phyloP scores from a whole-genome alignment of 441 rosid genomes.

The Mallotus japonicus region DNA sequence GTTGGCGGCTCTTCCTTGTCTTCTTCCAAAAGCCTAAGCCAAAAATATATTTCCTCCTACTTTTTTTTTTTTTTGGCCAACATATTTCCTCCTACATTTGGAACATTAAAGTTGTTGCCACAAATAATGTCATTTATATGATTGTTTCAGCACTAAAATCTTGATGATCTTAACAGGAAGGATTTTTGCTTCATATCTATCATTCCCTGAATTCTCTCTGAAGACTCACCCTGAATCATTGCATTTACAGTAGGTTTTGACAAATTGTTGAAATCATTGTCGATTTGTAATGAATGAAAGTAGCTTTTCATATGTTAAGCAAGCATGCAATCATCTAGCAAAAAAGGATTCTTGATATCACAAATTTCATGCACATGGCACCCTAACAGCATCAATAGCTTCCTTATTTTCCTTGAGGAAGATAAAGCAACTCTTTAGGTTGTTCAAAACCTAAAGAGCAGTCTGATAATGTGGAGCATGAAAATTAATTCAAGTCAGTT shows the following conservation, averaged over 20 bases:
- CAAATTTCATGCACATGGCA: background rate
- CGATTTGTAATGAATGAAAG: too few species aligned
- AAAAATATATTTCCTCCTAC: background rate
- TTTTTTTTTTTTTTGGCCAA: background rate
- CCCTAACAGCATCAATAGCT: background rate
- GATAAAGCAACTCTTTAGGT: background rate
- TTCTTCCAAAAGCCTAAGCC: background rate
- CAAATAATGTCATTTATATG: background rate
- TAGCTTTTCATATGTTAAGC: too few species aligned
- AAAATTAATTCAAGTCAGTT: background rate
- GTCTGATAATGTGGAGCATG: background rate
- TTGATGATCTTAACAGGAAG: background rate
- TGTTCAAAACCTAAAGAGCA: slow-evolving; percentile 2
- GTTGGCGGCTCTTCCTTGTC: background rate
- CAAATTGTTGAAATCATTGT: too few species aligned
- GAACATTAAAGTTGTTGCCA: background rate
- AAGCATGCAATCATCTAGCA: too few species aligned
- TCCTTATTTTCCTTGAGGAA: background rate
- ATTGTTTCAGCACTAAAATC: background rate
- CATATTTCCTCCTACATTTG: background rate
- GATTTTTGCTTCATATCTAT: background rate
- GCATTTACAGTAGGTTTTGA: background rate
- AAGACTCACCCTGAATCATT: background rate
- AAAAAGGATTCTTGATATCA: background rate
- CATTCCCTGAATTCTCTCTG: background rate